phyloP scores from a whole-genome alignment of 768 basidiomycete species.

The Tubosaeta sp. region DNA sequence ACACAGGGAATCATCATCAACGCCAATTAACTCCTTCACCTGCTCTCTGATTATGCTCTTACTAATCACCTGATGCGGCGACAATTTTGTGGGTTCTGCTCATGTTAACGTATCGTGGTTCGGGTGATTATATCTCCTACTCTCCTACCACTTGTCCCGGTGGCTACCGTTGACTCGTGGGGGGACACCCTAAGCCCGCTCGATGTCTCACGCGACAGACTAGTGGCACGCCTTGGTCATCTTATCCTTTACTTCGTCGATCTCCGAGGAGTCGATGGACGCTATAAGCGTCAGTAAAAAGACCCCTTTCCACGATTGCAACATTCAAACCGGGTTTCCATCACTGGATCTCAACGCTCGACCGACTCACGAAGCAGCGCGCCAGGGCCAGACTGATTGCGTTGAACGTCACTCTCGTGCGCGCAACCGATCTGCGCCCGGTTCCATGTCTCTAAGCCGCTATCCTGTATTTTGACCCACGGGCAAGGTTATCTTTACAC shows the following conservation, averaged over 20 bases:
- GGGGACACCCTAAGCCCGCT: constrained; percentile 16
- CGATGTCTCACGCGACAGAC: constrained; percentile 20
- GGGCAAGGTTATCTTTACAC: neutral
- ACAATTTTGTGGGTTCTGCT: neutral
- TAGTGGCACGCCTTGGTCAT: constrained; percentile 15
- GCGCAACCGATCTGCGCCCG: neutral
- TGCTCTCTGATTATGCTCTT: neutral
- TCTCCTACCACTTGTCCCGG: constrained; percentile 8
- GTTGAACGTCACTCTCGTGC: constrained; percentile 7
- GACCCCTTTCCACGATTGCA: constrained; percentile 10
- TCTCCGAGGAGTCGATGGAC: constrained; percentile 25
- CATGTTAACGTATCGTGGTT: constrained; percentile 4
- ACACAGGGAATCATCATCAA: constrained; percentile 6
- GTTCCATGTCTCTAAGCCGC: constrained; percentile 4
- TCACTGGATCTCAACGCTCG: constrained; percentile 5
- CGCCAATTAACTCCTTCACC: constrained; percentile 1
- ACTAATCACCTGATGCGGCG: neutral
- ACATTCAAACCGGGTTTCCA: constrained; percentile 2
- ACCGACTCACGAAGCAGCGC: constrained; percentile 3
- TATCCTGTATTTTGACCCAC: neutral
- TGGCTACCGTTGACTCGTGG: constrained; percentile 13
- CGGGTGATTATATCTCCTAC: constrained; percentile 5
- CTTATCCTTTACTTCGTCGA: constrained; percentile 9
- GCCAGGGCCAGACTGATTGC: constrained; percentile 17
- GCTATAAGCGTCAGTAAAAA: constrained; percentile 6